These are phyloP conservation scores for Coniosporium tulheliwenetii DNA, from an alignment of 2,329 filamentous ascomycete species.

Conservation along the genomic window DNA sequence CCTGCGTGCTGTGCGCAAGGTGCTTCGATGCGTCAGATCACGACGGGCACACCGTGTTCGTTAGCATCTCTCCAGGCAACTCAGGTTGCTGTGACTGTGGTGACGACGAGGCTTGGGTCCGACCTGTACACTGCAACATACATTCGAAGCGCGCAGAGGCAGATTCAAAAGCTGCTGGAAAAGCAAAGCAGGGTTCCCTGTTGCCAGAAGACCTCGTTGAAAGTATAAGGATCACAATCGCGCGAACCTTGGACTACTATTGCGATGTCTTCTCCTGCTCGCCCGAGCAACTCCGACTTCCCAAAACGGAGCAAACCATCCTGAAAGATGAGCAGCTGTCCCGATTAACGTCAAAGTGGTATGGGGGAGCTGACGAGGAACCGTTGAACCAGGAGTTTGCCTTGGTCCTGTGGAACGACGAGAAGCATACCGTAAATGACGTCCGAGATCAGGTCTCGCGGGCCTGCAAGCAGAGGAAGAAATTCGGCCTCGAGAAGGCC, in stretches of 20 bases:
- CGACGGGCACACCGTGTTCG: slow-evolving; percentile 78
- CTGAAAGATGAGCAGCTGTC: slow-evolving; percentile 67
- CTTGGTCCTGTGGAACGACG: slow-evolving; percentile 89
- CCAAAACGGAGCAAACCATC: slow-evolving; percentile 72
- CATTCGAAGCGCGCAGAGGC: slow-evolving; percentile 46
- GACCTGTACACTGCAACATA: slow-evolving; percentile 81
- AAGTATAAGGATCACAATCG: slow-evolving; percentile 73
- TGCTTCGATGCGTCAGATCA: slow-evolving; percentile 96
- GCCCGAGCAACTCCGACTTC: slow-evolving; percentile 78
- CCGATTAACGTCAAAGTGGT: slow-evolving; percentile 60
- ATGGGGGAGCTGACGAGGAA: slow-evolving; percentile 40
- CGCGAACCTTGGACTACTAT: slow-evolving; percentile 78
- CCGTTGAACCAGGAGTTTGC: slow-evolving; percentile 62
- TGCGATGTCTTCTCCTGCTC: slow-evolving; percentile 97
- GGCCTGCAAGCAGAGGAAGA: slow-evolving; percentile 60
- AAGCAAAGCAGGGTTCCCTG: slow-evolving; percentile 29
- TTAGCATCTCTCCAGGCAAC: slow-evolving; percentile 77
- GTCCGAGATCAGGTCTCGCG: slow-evolving; percentile 80
- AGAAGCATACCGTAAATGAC: slow-evolving; percentile 91
- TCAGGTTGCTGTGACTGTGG: slow-evolving; percentile 96
- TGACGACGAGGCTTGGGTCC: slow-evolving; percentile 84
- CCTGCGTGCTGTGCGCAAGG: slow-evolving; percentile 81
- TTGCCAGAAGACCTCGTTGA: slow-evolving; percentile 64
- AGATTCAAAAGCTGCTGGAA: slow-evolving; percentile 34
- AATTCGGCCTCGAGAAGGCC: slow-evolving; percentile 58